Base-by-base conservation (phyloP, 768 basidiomycete species). In the Xerocomus spinulosus region DNA sequence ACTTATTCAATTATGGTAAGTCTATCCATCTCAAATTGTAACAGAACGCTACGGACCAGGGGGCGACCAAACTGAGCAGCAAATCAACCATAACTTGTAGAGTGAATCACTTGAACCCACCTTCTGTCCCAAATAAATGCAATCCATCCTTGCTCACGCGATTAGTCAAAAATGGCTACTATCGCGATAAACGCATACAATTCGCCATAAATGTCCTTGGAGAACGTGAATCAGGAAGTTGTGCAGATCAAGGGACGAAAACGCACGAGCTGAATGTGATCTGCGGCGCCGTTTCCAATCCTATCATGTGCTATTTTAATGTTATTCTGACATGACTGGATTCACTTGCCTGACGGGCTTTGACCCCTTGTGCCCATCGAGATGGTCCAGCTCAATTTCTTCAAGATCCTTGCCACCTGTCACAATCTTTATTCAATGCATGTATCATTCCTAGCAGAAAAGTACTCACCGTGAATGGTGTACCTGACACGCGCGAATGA, bases 101-200 rank as follows among this genome's bases (percentile, higher is more conserved):
- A 41, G 20, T 28, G 37, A 9, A 20, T 14, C 26, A 43, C 18
- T n/a, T 29, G 50, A 70, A 15, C 35, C 82, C 32, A 83, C 86
- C 80, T 97, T 97, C 68, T 97, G 93, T 5, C 91, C 85, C 18
- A 97, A 80, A 64, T 98, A 97, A 53, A 98, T 90, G 80, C 87
- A 92, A 72, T 96, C 93, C 87, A 95, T 85, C 41, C 87, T 88
- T 57, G 2, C 46, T 25, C 25, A 9, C 18, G 1, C 49, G 5
- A 23, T 53, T 28, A 49, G 25, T 24, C 1, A 21, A 28, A 29
- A 13, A 17, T 38, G 25, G 4, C 28, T 29, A 5, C 7, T 28
- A 23, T 17, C 7, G 43, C 0, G 0, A 34, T 26, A 23, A 39
- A 43, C 7, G 47, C 62, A 26, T 54, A 89, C 89, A 93, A 67